A percentile compares a stretch with the other conserved stretches of the same genome.
These are phyloP conservation scores for Curvularia lunata DNA, from an alignment of 2,329 filamentous ascomycete species.

Conservation along the genomic window DNA sequence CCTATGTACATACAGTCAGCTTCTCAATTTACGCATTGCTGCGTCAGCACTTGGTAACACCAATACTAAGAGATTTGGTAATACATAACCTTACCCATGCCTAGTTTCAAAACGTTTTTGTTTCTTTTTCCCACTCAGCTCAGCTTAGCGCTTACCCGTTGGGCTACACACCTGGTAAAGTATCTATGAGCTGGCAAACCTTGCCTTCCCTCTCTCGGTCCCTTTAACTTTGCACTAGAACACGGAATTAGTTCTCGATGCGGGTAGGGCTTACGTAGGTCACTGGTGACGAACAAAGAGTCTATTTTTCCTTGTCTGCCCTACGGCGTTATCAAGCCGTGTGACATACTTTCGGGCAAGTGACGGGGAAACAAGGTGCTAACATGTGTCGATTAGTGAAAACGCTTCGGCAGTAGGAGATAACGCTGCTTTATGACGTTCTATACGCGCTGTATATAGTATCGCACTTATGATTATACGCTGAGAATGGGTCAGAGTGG, in stretches of 20 bases:
- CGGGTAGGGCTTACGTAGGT: not conserved
- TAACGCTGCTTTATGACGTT: not conserved
- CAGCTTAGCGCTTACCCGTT: not conserved
- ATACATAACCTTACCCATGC: too few relatives aligned
- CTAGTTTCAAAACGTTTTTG: too few relatives aligned
- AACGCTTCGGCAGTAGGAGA: not conserved
- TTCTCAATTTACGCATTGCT: not conserved
- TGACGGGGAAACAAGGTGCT: not conserved
- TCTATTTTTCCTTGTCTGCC: not conserved
- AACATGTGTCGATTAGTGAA: too few relatives aligned
- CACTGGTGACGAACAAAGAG: not conserved
- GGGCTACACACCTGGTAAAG: not conserved
- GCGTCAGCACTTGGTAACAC: not conserved
- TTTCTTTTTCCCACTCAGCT: too few relatives aligned
- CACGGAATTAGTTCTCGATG: not conserved
- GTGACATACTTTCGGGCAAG: not conserved
- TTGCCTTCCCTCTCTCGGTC: not conserved
- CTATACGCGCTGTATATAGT: not conserved
- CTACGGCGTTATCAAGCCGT: not conserved
- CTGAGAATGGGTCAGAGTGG: not conserved
- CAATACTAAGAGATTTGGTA: not conserved
- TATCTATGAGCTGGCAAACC: not conserved
- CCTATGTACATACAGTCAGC: not conserved
- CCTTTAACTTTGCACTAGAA: not conserved
- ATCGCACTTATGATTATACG: not conserved